Evolutionary conservation across 768 basidiomycete species (phyloP).

Genomic region (Tephrocybe sp.): DNA sequence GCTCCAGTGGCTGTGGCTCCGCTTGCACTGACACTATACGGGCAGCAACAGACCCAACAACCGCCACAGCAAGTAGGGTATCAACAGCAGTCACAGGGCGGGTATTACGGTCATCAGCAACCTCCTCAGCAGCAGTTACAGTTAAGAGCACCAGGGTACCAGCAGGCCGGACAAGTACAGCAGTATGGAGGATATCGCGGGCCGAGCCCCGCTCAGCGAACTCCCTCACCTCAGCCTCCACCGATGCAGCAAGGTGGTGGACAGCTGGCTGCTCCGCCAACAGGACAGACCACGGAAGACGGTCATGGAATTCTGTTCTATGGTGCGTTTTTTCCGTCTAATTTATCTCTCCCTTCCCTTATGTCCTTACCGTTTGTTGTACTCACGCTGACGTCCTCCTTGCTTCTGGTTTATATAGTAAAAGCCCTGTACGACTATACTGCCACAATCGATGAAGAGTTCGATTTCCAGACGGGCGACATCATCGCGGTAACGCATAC

Average conservation of each 20-base stretch:
- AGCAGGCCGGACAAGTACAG: conserved; percentile 30
- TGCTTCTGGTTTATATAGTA: conserved; percentile 44
- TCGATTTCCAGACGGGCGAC: conserved; percentile 93
- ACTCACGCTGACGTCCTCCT: not conserved
- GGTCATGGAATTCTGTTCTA: conserved; percentile 86
- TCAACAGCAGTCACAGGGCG: conserved; percentile 24
- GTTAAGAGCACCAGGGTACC: conserved; percentile 28
- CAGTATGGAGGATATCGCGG: conserved; percentile 38
- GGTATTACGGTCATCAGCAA: too few relatives aligned
- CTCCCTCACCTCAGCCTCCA: conserved; percentile 50
- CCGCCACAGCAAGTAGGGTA: conserved; percentile 18
- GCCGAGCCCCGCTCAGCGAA: conserved; percentile 42
- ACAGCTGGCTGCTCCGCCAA: conserved; percentile 46
- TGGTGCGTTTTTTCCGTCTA: conserved; percentile 49
- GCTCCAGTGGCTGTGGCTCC: conserved; percentile 3
- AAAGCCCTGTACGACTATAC: conserved; percentile 88
- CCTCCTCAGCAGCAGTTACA: conserved; percentile 31
- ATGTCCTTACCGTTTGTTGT: not conserved
- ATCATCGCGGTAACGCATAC: conserved; percentile 94
- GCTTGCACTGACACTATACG: conserved; percentile 19
- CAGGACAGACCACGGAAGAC: conserved; percentile 78
- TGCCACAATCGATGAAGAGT: conserved; percentile 88
- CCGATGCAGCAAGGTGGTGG: conserved; percentile 23
- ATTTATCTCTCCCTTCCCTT: not conserved
- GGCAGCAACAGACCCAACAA: conserved; percentile 23